Conservation (phyloP, 108 stramenopile species). For the Halocafeteria seosinensis region DNA sequence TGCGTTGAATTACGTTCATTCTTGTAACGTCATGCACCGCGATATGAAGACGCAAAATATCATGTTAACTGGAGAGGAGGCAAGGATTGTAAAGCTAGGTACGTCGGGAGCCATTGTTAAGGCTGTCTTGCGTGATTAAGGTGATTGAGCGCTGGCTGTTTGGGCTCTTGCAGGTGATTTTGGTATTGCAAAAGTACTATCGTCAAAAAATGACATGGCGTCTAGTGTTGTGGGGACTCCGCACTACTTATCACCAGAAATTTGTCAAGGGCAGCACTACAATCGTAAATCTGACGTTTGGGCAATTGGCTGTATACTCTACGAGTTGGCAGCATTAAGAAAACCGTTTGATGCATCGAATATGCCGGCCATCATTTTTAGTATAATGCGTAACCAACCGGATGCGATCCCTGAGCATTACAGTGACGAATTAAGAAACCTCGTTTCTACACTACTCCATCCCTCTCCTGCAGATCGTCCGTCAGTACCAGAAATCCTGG, state of each 20-base stretch:
- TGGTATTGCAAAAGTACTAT: slow-evolving; percentile 32
- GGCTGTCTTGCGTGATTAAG: slow-evolving; percentile 13
- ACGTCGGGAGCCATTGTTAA: too few relatives aligned
- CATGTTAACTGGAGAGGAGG: slow-evolving; percentile 17
- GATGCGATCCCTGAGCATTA: background rate
- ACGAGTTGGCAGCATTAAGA: slow-evolving; percentile 1
- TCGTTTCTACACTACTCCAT: background rate
- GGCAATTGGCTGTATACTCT: slow-evolving; percentile 36
- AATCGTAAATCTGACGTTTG: slow-evolving; percentile 33
- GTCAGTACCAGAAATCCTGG: background rate
- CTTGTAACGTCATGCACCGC: slow-evolving; percentile 34
- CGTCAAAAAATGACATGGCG: slow-evolving; percentile 4
- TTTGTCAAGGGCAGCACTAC: slow-evolving; percentile 27
- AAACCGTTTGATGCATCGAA: slow-evolving; percentile 12
- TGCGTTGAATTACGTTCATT: slow-evolving; percentile 37
- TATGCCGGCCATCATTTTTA: slow-evolving; percentile 3
- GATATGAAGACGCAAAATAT: slow-evolving; percentile 44
- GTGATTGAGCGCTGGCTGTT: too few relatives aligned
- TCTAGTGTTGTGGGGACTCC: slow-evolving; percentile 37
- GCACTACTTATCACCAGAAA: slow-evolving; percentile 35
- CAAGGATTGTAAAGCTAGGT: slow-evolving; percentile 19
- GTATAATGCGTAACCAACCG: background rate
- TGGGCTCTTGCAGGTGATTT: too few relatives aligned
- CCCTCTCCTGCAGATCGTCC: background rate
- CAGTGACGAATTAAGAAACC: background rate